Evolutionary conservation across 495 filamentous ascomycete genomes (phyloP).

Genomic region (Penicillium longicatenatum): DNA sequence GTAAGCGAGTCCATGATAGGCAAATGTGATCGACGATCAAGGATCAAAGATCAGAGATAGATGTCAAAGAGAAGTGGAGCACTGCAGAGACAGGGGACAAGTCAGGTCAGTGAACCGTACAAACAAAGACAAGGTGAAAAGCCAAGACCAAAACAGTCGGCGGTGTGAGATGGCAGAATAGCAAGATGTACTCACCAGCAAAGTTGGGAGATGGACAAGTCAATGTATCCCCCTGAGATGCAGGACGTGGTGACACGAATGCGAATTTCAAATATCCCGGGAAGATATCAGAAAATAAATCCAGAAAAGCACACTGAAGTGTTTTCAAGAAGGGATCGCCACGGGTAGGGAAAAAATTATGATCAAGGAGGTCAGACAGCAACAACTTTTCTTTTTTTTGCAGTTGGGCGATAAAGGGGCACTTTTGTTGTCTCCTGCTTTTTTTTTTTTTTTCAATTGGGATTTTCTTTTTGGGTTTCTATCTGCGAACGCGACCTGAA

Average conservation of each 20-base stretch:
- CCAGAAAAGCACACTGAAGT: constrained; percentile 50
- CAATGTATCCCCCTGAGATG: constrained; percentile 85
- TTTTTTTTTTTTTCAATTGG: constrained; percentile 33
- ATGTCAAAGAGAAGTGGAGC: constrained; percentile 6
- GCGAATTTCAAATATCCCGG: neutral
- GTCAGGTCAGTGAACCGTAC: neutral
- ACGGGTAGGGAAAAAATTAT: constrained; percentile 4
- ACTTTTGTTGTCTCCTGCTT: constrained; percentile 22
- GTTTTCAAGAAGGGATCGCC: constrained; percentile 37
- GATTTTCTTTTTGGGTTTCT: constrained; percentile 27
- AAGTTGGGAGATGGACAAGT: constrained; percentile 92
- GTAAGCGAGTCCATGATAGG: constrained; percentile 80
- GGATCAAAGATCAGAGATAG: neutral
- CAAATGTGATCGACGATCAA: neutral
- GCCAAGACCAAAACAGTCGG: constrained; percentile 12
- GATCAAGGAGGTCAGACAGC: constrained; percentile 26
- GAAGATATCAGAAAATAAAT: constrained; percentile 3
- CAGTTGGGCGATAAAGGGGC: neutral
- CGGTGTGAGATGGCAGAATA: constrained; percentile 12
- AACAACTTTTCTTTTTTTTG: constrained; percentile 22
- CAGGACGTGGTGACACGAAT: constrained; percentile 19
- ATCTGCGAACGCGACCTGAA: constrained; percentile 36
- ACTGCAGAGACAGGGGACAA: neutral
- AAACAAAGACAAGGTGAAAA: neutral
- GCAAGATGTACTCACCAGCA: constrained; percentile 60